Evolutionary conservation across 2,329 filamentous ascomycete genomes (phyloP).

Genomic region (Scortechinia acanthostroma): DNA sequence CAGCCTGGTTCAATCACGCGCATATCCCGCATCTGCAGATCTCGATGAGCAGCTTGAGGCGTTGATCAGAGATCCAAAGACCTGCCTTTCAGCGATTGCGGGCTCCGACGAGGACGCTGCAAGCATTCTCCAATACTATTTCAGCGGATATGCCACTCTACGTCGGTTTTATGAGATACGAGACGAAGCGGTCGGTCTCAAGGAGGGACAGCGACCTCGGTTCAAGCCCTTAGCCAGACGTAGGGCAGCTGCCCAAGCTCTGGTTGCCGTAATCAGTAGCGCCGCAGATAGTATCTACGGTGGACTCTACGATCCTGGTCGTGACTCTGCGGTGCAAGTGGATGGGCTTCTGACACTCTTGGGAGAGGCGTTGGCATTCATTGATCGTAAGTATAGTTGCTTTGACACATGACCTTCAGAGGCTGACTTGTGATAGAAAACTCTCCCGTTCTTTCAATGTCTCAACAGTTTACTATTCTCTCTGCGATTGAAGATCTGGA

Average conservation of each 20-base stretch:
- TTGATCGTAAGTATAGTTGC: slow-evolving; percentile 25
- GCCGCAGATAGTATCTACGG: slow-evolving; percentile 56
- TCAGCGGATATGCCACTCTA: slow-evolving; percentile 58
- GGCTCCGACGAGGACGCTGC: slow-evolving; percentile 46
- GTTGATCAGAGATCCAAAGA: slow-evolving; percentile 43
- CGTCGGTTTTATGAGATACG: slow-evolving; percentile 56
- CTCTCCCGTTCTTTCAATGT: slow-evolving; percentile 34
- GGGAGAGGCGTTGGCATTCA: slow-evolving; percentile 47
- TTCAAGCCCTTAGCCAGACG: slow-evolving; percentile 41
- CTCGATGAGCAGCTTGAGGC: slow-evolving; percentile 43
- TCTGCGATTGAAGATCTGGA: slow-evolving; percentile 51
- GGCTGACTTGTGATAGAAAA: slow-evolving; percentile 16
- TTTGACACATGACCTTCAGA: not conserved
- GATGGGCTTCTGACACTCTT: slow-evolving; percentile 53
- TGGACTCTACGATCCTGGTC: slow-evolving; percentile 50
- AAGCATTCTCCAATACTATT: slow-evolving; percentile 46
- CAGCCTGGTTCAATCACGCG: slow-evolving; percentile 50
- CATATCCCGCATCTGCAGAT: slow-evolving; percentile 41
- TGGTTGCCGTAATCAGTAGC: slow-evolving; percentile 49
- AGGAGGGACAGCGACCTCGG: slow-evolving; percentile 23
- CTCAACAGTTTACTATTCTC: slow-evolving; percentile 42
- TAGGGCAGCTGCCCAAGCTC: slow-evolving; percentile 43
- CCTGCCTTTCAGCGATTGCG: slow-evolving; percentile 42
- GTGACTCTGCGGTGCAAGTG: slow-evolving; percentile 53
- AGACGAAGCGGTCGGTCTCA: slow-evolving; percentile 37